phyloP scores from a whole-genome alignment of 768 basidiomycete species.

The Mycena metata region DNA sequence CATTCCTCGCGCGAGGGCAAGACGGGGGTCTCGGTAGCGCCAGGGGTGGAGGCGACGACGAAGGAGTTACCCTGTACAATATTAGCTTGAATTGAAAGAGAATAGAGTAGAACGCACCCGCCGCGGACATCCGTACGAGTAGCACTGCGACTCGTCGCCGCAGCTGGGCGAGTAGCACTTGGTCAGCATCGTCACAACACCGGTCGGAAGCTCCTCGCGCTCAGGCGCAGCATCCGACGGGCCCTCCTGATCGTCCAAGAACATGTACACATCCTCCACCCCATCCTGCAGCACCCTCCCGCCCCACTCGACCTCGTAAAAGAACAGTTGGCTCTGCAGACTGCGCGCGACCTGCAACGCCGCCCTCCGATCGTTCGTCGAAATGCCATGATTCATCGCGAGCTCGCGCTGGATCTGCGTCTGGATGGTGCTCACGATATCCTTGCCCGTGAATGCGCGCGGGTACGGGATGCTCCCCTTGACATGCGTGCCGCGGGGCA shows the following conservation, averaged over 20 bases:
- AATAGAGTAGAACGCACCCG: slow-evolving; percentile 43
- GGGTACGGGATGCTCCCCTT: slow-evolving; percentile 95
- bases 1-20: slow-evolving; percentile 56
- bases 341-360: slow-evolving; percentile 92
- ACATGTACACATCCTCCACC: slow-evolving; percentile 95
- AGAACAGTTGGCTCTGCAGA: slow-evolving; percentile 90
- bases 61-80: slow-evolving; percentile 13
- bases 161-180: slow-evolving; percentile 93
- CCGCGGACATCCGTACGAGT: slow-evolving; percentile 85
- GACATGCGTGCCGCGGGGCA: slow-evolving; percentile 87
- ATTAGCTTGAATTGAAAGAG: not conserved
- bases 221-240: slow-evolving; percentile 70
- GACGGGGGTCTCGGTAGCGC: slow-evolving; percentile 47
- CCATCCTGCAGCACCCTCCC: slow-evolving; percentile 85
- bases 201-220: slow-evolving; percentile 83
- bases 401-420: slow-evolving; percentile 90
- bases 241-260: slow-evolving; percentile 85
- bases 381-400: slow-evolving; percentile 78
- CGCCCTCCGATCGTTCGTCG: slow-evolving; percentile 83
- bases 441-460: slow-evolving; percentile 92
- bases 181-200: slow-evolving; percentile 90
- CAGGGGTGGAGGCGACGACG: slow-evolving; percentile 11
- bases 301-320: slow-evolving; percentile 98
- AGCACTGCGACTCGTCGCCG: slow-evolving; percentile 83
- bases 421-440: slow-evolving; percentile 93